Percentiles rank a stretch among this genome's conserved stretches.
These are phyloP conservation scores for Gelatoporia subvermispora DNA, from an alignment of 768 basidiomycete species.

Conservation along the genomic window DNA sequence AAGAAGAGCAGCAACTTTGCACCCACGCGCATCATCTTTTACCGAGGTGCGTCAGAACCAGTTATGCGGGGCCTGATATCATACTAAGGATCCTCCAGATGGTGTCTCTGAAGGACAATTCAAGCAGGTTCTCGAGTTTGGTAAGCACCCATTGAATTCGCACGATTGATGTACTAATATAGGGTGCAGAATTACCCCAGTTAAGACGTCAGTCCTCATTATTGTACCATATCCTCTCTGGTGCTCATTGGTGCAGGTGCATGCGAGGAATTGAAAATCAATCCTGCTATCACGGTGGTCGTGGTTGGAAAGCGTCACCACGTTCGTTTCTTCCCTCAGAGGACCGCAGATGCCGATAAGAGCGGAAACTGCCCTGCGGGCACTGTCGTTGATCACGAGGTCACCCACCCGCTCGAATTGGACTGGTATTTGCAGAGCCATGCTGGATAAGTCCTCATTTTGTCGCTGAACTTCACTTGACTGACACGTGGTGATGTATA, in stretches of 20 bases:
- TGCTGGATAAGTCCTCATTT: slow-evolving; percentile 39
- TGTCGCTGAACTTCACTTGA: background rate
- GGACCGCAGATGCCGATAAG: slow-evolving; percentile 45
- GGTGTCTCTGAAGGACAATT: slow-evolving; percentile 58
- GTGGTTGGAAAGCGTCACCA: slow-evolving; percentile 80
- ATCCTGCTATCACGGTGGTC: slow-evolving; percentile 67
- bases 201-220: slow-evolving; percentile 10
- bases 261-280: slow-evolving; percentile 52
- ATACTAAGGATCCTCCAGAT: slow-evolving; percentile 24
- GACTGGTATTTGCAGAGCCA: slow-evolving; percentile 81
- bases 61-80: background rate
- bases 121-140: slow-evolving; percentile 43
- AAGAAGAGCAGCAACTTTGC: slow-evolving; percentile 35
- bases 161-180: slow-evolving; percentile 1
- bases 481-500: slow-evolving; percentile 11
- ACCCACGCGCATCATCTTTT: slow-evolving; percentile 75
- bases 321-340: slow-evolving; percentile 54
- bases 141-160: slow-evolving; percentile 30
- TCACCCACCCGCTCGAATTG: slow-evolving; percentile 66
- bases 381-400: slow-evolving; percentile 68
- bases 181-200: slow-evolving; percentile 11
- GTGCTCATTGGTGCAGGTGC: slow-evolving; percentile 42
- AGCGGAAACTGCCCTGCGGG: slow-evolving; percentile 76
- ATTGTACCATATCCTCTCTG: background rate
- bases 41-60: slow-evolving; percentile 45